Base-by-base conservation (phyloP, 257 asterid species). In the Perilla frutescens region DNA sequence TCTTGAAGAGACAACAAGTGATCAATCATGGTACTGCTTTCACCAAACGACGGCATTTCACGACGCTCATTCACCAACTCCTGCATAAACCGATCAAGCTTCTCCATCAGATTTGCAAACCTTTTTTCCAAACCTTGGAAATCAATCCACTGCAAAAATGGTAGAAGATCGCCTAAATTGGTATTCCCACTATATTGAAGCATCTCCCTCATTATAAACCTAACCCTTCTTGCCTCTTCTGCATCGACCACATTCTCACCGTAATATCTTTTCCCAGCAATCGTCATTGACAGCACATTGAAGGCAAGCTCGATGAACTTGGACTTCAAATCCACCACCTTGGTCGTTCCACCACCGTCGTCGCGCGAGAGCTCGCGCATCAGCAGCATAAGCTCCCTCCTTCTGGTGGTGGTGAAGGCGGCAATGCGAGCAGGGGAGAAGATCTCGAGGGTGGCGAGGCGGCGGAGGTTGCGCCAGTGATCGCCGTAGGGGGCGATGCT, bases 201-300 rank as follows among this genome's bases (percentile, higher is more conserved):
- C 86, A 79, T 72, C 62, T 72, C 84, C 74, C 79, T 72, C 41
- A 79, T 79, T 7, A 79, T 45, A 8, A 76, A 62, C 53, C 81
- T 72, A 5, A 77, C 73, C 56, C 68, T 76, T 29, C 70, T 72
- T n/a, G 86, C 86, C 66, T 79, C 84, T 71, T 68, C 79, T 0
- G 51, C 76, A n/a, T 76, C 83, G 7, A 0, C 77, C 7, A 74
- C 80, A 0, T 70, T 80, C 62, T 77, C 83, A 0, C 87, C 87
- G 5, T 74, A 83, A 20, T 77, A 83, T 50, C 80, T 76, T 48
- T 81, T 81, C 49, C 81, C 85, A 8, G 85, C 85, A 2, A 81
- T 59, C 1, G 74, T 72, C 83, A 78, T 81, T 0, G 84, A 75
- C 3, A 84, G 76, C 5, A 75, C 73, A n/a, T 83, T 80, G 53